Percentiles rank a stretch among this genome's conserved stretches.
Evolutionary conservation across 2,329 filamentous ascomycete genomes (phyloP).

Genomic region (Malbranchea zuffiana): DNA sequence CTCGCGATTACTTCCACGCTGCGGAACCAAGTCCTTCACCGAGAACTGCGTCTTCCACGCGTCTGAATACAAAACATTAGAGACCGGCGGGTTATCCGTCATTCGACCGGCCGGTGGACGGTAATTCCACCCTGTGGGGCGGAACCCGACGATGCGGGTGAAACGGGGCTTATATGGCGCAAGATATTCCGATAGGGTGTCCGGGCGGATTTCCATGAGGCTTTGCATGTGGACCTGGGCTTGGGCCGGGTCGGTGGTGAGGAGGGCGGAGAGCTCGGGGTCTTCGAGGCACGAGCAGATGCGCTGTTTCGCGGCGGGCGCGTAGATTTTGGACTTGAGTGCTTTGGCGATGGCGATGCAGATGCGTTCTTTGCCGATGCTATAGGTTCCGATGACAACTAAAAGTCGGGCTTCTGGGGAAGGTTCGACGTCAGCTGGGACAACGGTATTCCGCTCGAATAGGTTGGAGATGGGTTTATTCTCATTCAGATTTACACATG

Average conservation of each 20-base stretch:
- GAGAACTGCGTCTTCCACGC: slow-evolving; percentile 68
- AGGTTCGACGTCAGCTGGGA: not conserved
- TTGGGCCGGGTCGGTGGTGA: slow-evolving; percentile 69
- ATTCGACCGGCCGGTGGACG: slow-evolving; percentile 56
- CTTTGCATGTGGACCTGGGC: slow-evolving; percentile 98
- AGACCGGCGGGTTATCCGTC: slow-evolving; percentile 52
- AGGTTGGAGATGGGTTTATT: slow-evolving; percentile 43
- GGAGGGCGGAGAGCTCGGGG: slow-evolving; percentile 60
- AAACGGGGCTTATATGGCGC: slow-evolving; percentile 71
- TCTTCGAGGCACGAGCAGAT: slow-evolving; percentile 81
- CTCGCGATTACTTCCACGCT: slow-evolving; percentile 71
- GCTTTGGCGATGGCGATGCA: slow-evolving; percentile 85
- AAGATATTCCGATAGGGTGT: slow-evolving; percentile 83
- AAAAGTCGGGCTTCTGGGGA: slow-evolving; percentile 51
- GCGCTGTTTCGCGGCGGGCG: slow-evolving; percentile 67
- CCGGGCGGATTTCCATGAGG: slow-evolving; percentile 82
- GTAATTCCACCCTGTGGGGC: slow-evolving; percentile 92
- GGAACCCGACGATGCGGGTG: slow-evolving; percentile 75
- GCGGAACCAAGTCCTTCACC: slow-evolving; percentile 61
- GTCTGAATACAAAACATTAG: slow-evolving; percentile 52
- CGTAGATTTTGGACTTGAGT: slow-evolving; percentile 79
- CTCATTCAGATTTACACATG: slow-evolving; percentile 68
- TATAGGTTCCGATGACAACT: slow-evolving; percentile 92
- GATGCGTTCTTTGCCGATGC: slow-evolving; percentile 93
- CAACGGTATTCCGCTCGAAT: not conserved